Conservation (phyloP, 257 asterid species). For the Parsonsia alboflavescens region DNA sequence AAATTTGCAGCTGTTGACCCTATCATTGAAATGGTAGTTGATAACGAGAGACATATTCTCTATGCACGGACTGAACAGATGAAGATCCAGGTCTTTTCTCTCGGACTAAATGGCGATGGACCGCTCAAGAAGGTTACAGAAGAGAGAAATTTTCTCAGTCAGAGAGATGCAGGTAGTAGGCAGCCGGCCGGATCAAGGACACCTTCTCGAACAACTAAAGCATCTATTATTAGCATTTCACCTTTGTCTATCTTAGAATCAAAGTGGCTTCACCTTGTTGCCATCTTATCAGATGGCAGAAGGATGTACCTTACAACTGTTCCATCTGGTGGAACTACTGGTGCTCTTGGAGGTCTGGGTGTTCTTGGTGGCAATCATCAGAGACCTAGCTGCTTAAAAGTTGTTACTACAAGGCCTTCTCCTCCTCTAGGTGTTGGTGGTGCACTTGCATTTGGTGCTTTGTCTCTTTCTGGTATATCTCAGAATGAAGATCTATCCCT, state of each 20-base stretch:
- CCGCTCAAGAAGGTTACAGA: constrained; percentile 88
- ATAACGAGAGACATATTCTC: constrained; percentile 79
- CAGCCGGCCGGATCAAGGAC: constrained; percentile 66
- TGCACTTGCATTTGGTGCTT: constrained; percentile 75
- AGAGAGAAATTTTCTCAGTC: constrained; percentile 83
- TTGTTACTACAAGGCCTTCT: constrained; percentile 88
- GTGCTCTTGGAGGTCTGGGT: constrained; percentile 61
- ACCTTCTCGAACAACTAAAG: constrained; percentile 55
- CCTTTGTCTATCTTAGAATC: constrained; percentile 84
- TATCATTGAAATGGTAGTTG: constrained; percentile 88
- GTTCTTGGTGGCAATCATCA: constrained; percentile 48
- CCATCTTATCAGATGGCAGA: constrained; percentile 89
- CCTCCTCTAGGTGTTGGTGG: constrained; percentile 88
- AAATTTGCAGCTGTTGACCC: constrained; percentile 96
- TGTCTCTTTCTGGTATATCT: constrained; percentile 80
- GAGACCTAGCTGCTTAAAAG: constrained; percentile 84
- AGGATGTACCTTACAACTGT: constrained; percentile 94
- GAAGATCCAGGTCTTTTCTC: constrained; percentile 86
- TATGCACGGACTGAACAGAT: constrained; percentile 92
- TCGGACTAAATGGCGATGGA: constrained; percentile 81
- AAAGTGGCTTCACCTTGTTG: constrained; percentile 92
- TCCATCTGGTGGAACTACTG: constrained; percentile 67
- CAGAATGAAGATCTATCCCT: constrained; percentile 75
- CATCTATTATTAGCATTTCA: constrained; percentile 79
- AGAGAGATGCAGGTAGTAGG: constrained; percentile 82